Evolutionary conservation across 805 yeast genomes (phyloP), one percentile per base, ranked within the genome.

Genomic region (Huiozyma sinensis): DNA sequence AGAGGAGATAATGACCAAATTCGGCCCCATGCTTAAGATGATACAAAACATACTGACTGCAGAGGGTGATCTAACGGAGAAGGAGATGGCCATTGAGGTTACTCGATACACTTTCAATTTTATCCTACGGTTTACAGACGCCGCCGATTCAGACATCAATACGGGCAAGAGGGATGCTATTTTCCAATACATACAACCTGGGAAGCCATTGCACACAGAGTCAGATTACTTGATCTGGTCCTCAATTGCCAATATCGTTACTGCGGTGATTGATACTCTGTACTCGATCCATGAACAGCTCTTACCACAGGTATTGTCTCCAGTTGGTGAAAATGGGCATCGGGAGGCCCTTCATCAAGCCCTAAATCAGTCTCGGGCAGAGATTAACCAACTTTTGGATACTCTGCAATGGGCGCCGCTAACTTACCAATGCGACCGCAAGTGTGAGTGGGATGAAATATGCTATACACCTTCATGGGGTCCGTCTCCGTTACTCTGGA

Each of bases 391-490:
- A 0, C 50, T 72, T 10, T 39, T 71, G 2, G 41, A 54, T 1
- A 32, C 46, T 1, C 50, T 72, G 43, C 56, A 63, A 39, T 77
- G 78, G 78, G 49, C 56, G 4, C 45, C 72, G 6, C 51, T 64
- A 0, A 66, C 65, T 46, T 70, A 68, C 44, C 49, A 61, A 37
- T 76, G 81, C 54, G 50, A 65, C 0, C 42, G 53, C 2, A 56
- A 52, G 4, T 77, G 83, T 56, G 61, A 50, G 0, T 57, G 61
- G 59, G 70, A 73, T 50, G 77, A 74, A 49, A 53, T 75, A 3
- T 78, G 83, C 49, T 76, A 67, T 44, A 68, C 75, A 11, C 82
- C 82, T 1, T 71, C 79, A 0, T 76, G 82, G 82, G 83, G 71
- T 0, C 82, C 81, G 3, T 61, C 72, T 0, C 79, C 79, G 4